Evolutionary conservation across 1,139 yeast species (phyloP).

Genomic region (Blastobotrys buckinghamii): DNA sequence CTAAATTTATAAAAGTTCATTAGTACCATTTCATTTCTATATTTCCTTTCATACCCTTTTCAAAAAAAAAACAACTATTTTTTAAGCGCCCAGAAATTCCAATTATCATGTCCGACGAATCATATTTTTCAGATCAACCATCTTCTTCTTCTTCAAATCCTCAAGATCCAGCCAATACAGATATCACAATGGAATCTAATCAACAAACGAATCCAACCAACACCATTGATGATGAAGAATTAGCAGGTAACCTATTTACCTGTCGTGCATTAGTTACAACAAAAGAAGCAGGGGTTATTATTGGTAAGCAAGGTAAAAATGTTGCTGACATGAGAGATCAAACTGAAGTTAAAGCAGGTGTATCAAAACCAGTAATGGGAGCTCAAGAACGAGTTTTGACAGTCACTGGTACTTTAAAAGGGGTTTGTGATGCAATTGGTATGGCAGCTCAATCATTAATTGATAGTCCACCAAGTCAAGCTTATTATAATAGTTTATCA

Average conservation of each 20-base stretch:
- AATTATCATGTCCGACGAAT: slow-evolving; percentile 1
- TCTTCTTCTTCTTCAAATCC: neutral
- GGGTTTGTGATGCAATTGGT: slow-evolving; percentile 67
- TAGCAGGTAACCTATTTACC: slow-evolving; percentile 20
- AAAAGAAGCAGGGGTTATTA: slow-evolving; percentile 86
- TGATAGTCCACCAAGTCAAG: slow-evolving; percentile 32
- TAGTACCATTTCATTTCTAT: too few species aligned
- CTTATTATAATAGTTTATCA: slow-evolving; percentile 44
- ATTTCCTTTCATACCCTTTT: too few species aligned
- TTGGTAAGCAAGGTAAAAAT: slow-evolving; percentile 80
- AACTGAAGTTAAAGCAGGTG: slow-evolving; percentile 83
- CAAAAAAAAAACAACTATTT: neutral
- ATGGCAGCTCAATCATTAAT: slow-evolving; percentile 63
- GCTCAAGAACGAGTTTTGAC: slow-evolving; percentile 82
- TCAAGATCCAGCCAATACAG: neutral
- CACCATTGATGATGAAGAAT: slow-evolving; percentile 1
- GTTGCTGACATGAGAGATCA: slow-evolving; percentile 73
- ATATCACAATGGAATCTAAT: neutral
- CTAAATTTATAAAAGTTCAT: too few species aligned
- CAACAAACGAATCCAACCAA: neutral
- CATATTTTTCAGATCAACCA: slow-evolving; percentile 5
- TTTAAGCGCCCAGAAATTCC: neutral
- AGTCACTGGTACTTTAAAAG: slow-evolving; percentile 71
- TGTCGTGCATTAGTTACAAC: slow-evolving; percentile 69
- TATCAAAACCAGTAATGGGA: slow-evolving; percentile 74